A percentile compares a stretch with the other conserved stretches of the same genome.
Conservation (phyloP, 108 stramenopile genomes). For the Stephanodiscus minutulus region DNA sequence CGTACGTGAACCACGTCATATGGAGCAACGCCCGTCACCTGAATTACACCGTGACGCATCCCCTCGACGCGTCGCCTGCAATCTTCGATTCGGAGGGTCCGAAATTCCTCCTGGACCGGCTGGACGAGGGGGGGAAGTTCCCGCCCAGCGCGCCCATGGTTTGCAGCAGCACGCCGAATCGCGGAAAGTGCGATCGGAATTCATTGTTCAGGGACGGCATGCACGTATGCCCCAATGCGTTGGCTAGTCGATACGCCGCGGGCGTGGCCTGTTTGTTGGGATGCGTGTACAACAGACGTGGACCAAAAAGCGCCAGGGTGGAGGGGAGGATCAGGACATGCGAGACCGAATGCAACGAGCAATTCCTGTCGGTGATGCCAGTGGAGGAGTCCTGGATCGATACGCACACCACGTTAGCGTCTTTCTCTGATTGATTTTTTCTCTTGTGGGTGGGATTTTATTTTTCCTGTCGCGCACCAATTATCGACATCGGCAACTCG, state of each 20-base stretch:
- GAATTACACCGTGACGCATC: constrained; percentile 3
- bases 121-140: background rate
- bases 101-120: background rate
- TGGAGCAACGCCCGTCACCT: constrained; percentile 9
- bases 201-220: constrained; percentile 45
- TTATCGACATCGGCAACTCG: no score
- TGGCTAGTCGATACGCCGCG: constrained; percentile 40
- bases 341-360: constrained; percentile 20
- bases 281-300: constrained; percentile 35
- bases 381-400: constrained; percentile 17
- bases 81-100: constrained; percentile 10
- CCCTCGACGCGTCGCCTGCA: background rate
- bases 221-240: constrained; percentile 51
- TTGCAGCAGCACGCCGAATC: background rate
- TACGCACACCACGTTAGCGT: background rate
- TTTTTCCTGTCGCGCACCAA: no score
- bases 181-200: constrained; percentile 30
- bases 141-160: constrained; percentile 6
- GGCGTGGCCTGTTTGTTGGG: constrained; percentile 46
- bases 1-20: constrained; percentile 4
- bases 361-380: constrained; percentile 24
- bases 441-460: background rate
- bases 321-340: background rate
- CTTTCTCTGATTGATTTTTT: background rate
- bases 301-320: no score